Conservation (phyloP, 2,329 filamentous ascomycete genomes). For the Orbilia ellipsospora region DNA sequence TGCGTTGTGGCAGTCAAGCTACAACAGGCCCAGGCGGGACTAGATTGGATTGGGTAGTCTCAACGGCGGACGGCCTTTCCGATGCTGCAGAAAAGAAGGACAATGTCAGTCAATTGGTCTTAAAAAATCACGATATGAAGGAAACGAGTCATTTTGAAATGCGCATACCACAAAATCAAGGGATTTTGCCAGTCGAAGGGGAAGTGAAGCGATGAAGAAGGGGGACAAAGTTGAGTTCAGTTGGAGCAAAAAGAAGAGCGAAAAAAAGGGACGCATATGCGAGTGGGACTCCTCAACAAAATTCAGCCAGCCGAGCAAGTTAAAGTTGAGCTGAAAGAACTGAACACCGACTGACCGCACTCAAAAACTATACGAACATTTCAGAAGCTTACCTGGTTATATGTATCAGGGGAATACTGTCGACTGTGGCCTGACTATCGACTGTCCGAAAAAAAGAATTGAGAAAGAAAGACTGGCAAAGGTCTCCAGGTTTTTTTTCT, state of each 20-base stretch:
- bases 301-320: constrained; percentile 34
- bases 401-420: constrained; percentile 4
- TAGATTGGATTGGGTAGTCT: constrained; percentile 3
- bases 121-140: constrained; percentile 2
- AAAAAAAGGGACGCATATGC: constrained; percentile 39
- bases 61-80: not conserved
- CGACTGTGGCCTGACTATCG: constrained; percentile 52
- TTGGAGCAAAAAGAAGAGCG: too few species aligned
- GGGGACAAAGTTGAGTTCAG: constrained; percentile 14
- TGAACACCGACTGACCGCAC: too few species aligned
- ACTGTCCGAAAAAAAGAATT: constrained; percentile 14
- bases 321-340: not conserved
- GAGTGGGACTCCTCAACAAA: constrained; percentile 53
- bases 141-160: not conserved
- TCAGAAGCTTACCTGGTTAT: constrained; percentile 11
- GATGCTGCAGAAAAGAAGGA: constrained; percentile 14
- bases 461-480: not conserved
- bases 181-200: constrained; percentile 8
- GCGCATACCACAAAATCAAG: constrained; percentile 26
- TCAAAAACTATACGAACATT: too few species aligned
- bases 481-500: constrained; percentile 11
- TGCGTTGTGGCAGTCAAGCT: constrained; percentile 46
- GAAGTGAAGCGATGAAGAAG: constrained; percentile 4
- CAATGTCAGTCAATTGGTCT: constrained; percentile 44
- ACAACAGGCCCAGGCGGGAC: constrained; percentile 34